Evolutionary conservation across 208 protist species (phyloP).

Genomic region (Wallacemonas rigidus): DNA sequence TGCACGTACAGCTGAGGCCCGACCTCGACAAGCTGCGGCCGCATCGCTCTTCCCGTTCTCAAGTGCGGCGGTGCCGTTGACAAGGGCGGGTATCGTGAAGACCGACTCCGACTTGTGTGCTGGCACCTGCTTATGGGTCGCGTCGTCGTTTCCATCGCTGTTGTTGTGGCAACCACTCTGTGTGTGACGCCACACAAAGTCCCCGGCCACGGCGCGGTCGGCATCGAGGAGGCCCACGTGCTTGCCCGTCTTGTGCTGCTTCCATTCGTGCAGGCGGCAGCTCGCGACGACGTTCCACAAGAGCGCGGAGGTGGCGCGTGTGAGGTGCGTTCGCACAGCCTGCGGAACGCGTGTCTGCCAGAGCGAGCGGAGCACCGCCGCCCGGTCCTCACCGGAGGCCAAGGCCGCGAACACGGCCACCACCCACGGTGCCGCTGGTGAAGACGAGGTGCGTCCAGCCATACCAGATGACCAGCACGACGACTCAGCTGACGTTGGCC

Average conservation of each 20-base stretch:
- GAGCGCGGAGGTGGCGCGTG: conserved; percentile 36
- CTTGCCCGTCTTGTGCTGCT: conserved; percentile 19
- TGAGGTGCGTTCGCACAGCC: conserved; percentile 30
- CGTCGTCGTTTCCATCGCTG: neutral
- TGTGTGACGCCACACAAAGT: conserved; percentile 46
- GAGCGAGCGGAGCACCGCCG: conserved; percentile 49
- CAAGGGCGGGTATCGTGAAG: neutral
- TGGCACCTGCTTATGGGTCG: conserved; percentile 20
- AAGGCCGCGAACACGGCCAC: conserved; percentile 34
- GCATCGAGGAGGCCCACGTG: conserved; percentile 21
- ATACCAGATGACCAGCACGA: no score
- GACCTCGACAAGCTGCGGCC: no score
- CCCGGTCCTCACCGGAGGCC: conserved; percentile 49
- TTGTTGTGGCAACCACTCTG: no score
- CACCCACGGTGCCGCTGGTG: conserved; percentile 26
- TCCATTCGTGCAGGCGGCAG: conserved; percentile 47
- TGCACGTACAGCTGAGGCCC: neutral
- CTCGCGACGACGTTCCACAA: conserved; percentile 82
- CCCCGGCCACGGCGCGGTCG: conserved; percentile 43
- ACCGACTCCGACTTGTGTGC: neutral
- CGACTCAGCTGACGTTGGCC: neutral
- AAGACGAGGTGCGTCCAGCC: neutral
- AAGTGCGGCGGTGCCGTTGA: neutral
- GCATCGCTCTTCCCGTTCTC: no score
- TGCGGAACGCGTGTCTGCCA: conserved; percentile 44